Evolutionary conservation across 768 basidiomycete genomes (phyloP).

Genomic region (Pleurotus djamor): DNA sequence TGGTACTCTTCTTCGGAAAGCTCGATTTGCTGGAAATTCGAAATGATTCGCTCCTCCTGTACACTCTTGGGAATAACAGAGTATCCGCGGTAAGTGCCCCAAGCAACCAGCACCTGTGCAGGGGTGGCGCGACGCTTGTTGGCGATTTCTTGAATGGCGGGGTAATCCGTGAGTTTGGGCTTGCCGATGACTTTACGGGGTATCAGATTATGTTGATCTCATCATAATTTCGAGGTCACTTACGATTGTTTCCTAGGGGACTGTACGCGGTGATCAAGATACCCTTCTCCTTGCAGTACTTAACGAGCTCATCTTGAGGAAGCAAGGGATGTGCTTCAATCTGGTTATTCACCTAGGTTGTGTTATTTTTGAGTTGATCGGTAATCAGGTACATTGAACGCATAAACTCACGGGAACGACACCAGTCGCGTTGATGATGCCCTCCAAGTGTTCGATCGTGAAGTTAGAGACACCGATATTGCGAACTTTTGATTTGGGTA

Average conservation of each 20-base stretch:
- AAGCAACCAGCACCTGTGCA: conserved; percentile 83
- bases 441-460: conserved; percentile 60
- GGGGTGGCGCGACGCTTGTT: conserved; percentile 59
- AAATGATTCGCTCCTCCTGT: conserved; percentile 63
- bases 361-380: neutral
- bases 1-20: conserved; percentile 68
- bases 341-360: conserved; percentile 63
- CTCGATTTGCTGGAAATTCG: conserved; percentile 77
- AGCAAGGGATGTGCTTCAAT: conserved; percentile 82
- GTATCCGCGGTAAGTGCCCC: conserved; percentile 73
- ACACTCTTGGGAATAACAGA: conserved; percentile 87
- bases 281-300: conserved; percentile 64
- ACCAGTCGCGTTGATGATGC: conserved; percentile 65
- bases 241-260: conserved; percentile 82
- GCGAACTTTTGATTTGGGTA: conserved; percentile 67
- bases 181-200: conserved; percentile 46
- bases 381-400: neutral
- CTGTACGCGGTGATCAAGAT: conserved; percentile 69
- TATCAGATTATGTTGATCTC: neutral
- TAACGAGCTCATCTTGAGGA: conserved; percentile 71
- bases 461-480: conserved; percentile 85
- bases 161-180: conserved; percentile 68
- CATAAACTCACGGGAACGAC: conserved; percentile 58
- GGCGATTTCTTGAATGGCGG: conserved; percentile 61
- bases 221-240: neutral